Conservation (phyloP, 2,329 filamentous ascomycete species). For the Daldinia sp. region DNA sequence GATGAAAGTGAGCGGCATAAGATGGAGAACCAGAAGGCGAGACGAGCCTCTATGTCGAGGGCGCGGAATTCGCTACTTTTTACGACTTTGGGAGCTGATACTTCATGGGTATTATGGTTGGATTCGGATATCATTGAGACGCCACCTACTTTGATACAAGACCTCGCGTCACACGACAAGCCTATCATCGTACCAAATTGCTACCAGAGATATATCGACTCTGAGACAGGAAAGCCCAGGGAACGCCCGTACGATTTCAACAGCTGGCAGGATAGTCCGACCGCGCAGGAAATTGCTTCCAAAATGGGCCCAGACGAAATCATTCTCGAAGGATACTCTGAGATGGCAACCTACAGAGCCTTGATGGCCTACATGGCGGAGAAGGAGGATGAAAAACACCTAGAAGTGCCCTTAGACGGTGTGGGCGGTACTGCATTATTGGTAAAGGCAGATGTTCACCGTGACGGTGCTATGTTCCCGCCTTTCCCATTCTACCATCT, state of each 20-base stretch:
- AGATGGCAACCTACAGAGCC: slow-evolving; percentile 91
- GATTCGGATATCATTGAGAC: slow-evolving; percentile 94
- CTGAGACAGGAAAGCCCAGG: slow-evolving; percentile 74
- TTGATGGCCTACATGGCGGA: slow-evolving; percentile 88
- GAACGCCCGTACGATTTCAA: slow-evolving; percentile 96
- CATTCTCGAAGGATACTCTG: slow-evolving; percentile 89
- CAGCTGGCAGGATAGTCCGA: slow-evolving; percentile 92
- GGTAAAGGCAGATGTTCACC: slow-evolving; percentile 96
- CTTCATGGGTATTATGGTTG: slow-evolving; percentile 97
- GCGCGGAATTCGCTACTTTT: slow-evolving; percentile 95
- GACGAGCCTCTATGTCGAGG: slow-evolving; percentile 90
- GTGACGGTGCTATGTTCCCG: slow-evolving; percentile 98
- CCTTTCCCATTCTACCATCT: slow-evolving; percentile 96
- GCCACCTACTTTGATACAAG: slow-evolving; percentile 86
- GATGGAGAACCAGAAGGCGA: slow-evolving; percentile 86
- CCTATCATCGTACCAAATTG: slow-evolving; percentile 96
- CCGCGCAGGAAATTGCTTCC: slow-evolving; percentile 78
- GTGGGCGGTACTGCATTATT: slow-evolving; percentile 93
- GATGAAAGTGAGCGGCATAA: slow-evolving; percentile 92
- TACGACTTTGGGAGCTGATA: slow-evolving; percentile 89
- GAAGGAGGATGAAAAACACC: slow-evolving; percentile 65
- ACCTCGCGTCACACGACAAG: slow-evolving; percentile 88
- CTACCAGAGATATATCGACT: slow-evolving; percentile 85
- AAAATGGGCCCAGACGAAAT: slow-evolving; percentile 94
- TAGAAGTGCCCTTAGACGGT: slow-evolving; percentile 84